Evolutionary conservation across 2,329 filamentous ascomycete genomes (phyloP).

Genomic region (Penicillium crustosum): DNA sequence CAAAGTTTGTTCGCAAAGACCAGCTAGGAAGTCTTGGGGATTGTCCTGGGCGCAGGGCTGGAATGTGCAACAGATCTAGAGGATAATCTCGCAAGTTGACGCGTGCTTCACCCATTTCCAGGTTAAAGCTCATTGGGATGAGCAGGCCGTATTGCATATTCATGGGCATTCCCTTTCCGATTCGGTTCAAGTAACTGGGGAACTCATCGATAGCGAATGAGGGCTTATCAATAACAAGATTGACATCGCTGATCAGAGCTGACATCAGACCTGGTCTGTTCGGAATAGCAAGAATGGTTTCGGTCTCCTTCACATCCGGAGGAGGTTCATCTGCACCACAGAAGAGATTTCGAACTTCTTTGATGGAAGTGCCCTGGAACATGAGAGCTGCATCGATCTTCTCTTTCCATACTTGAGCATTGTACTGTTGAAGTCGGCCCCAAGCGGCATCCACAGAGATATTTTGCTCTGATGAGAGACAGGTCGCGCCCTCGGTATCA

Average conservation of each 20-base stretch:
- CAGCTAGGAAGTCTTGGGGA: constrained; percentile 77
- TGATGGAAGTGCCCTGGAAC: constrained; percentile 70
- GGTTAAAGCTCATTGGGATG: constrained; percentile 82
- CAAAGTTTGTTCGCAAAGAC: constrained; percentile 84
- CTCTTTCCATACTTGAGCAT: constrained; percentile 87
- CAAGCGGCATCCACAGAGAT: constrained; percentile 75
- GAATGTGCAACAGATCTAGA: constrained; percentile 85
- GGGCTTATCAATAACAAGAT: constrained; percentile 85
- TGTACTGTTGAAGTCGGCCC: constrained; percentile 72
- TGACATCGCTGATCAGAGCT: constrained; percentile 77
- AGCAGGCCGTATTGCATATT: constrained; percentile 89
- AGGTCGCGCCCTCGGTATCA: constrained; percentile 73
- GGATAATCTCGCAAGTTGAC: constrained; percentile 92
- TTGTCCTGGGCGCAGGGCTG: constrained; percentile 75
- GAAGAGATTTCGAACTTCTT: constrained; percentile 74
- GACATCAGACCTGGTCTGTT: constrained; percentile 81
- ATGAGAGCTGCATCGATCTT: constrained; percentile 77
- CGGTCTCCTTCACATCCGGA: constrained; percentile 76
- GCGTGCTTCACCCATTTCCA: constrained; percentile 86
- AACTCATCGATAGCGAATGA: constrained; percentile 82
- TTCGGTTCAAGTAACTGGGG: constrained; percentile 77
- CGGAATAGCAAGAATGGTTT: constrained; percentile 82
- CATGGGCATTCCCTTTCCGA: constrained; percentile 95
- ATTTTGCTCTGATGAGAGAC: constrained; percentile 69
- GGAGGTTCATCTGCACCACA: constrained; percentile 79